These are phyloP conservation scores for Steccherinum ochraceum DNA, from an alignment of 768 basidiomycete species.

Conservation along the genomic window DNA sequence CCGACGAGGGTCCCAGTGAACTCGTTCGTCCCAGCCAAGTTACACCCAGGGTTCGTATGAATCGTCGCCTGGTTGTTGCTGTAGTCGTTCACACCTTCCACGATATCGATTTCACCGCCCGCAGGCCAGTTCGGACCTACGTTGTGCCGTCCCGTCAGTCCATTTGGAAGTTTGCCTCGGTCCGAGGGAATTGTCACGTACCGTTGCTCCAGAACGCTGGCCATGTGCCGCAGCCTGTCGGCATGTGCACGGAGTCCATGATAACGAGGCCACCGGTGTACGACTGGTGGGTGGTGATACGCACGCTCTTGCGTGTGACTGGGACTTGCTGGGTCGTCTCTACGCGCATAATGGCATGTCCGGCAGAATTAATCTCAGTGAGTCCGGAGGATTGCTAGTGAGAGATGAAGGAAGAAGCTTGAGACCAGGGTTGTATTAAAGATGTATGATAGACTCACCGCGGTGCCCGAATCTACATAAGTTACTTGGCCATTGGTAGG, in stretches of 20 bases:
- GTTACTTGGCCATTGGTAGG: slow-evolving; percentile 72
- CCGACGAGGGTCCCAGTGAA: slow-evolving; percentile 64
- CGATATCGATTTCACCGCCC: slow-evolving; percentile 75
- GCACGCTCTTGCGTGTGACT: slow-evolving; percentile 65
- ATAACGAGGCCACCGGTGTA: slow-evolving; percentile 69
- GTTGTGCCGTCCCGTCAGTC: not conserved
- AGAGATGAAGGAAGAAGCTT: too few relatives aligned
- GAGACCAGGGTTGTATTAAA: too few relatives aligned
- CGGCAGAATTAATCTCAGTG: slow-evolving; percentile 56
- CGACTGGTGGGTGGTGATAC: slow-evolving; percentile 58
- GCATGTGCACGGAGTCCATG: slow-evolving; percentile 86
- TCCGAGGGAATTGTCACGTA: slow-evolving; percentile 12
- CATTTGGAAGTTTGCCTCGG: not conserved
- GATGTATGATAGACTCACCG: slow-evolving; percentile 38
- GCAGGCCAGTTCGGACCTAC: slow-evolving; percentile 55
- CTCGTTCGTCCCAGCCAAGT: slow-evolving; percentile 42
- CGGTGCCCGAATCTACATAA: slow-evolving; percentile 58
- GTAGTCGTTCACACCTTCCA: slow-evolving; percentile 80
- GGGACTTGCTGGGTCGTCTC: slow-evolving; percentile 73
- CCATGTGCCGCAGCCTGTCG: slow-evolving; percentile 86
- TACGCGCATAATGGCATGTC: slow-evolving; percentile 82
- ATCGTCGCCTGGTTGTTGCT: slow-evolving; percentile 79
- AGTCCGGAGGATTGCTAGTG: slow-evolving; percentile 51
- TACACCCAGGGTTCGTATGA: slow-evolving; percentile 71
- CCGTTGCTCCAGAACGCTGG: slow-evolving; percentile 43